Evolutionary conservation across 2,329 filamentous ascomycete genomes (phyloP).

Genomic region (Colletotrichum gigasporum): DNA sequence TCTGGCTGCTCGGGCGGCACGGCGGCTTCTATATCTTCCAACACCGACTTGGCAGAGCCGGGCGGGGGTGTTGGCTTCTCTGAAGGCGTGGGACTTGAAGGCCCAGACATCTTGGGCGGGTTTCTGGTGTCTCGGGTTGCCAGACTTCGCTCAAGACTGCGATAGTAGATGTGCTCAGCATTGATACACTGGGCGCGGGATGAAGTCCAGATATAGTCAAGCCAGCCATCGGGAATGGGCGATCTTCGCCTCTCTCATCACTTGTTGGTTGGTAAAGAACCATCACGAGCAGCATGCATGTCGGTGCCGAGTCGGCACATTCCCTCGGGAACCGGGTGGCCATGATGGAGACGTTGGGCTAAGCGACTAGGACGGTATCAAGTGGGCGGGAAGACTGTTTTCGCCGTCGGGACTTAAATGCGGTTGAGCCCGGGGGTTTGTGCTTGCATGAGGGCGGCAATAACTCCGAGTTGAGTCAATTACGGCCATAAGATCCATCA

Average conservation of each 20-base stretch:
- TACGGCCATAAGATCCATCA: not conserved
- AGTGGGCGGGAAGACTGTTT: not conserved
- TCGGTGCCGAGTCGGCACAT: constrained; percentile 26
- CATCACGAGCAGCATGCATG: not conserved
- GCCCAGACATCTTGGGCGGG: not conserved
- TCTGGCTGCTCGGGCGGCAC: not conserved
- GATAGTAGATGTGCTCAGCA: not conserved
- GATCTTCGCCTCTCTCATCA: not conserved
- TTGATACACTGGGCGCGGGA: not conserved
- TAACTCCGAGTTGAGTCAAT: not conserved
- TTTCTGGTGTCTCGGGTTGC: not conserved
- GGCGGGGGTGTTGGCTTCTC: not conserved
- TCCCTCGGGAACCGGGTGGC: not conserved
- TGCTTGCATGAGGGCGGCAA: not conserved
- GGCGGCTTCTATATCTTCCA: constrained; percentile 23
- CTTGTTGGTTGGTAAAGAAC: not conserved
- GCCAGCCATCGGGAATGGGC: not conserved
- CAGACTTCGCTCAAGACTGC: not conserved
- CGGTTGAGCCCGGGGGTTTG: not conserved
- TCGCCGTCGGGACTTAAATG: not conserved
- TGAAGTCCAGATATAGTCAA: constrained; percentile 4
- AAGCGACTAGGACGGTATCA: not conserved
- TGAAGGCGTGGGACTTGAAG: not conserved
- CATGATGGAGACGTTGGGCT: not conserved
- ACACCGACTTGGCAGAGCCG: not conserved